phyloP scores from a whole-genome alignment of 2,329 filamentous ascomycete species.

The Ophiostoma australiae region DNA sequence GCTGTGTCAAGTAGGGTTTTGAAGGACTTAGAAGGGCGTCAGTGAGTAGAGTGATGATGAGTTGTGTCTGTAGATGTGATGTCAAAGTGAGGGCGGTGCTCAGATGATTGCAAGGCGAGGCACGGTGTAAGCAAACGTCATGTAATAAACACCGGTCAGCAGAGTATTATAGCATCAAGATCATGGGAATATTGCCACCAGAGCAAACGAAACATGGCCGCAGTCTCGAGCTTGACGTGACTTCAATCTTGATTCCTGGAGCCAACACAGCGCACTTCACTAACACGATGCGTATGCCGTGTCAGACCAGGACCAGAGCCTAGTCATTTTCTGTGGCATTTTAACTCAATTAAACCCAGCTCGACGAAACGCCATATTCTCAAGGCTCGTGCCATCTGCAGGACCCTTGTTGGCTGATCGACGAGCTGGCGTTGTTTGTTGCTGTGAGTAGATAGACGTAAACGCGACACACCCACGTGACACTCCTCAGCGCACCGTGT shows the following conservation, averaged over 20 bases:
- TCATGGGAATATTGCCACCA: not conserved
- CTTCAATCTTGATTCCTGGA: not conserved
- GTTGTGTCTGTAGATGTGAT: not conserved
- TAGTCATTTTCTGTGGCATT: not conserved
- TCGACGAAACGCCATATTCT: not conserved
- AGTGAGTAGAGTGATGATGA: not conserved
- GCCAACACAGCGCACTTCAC: not conserved
- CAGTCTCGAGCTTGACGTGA: not conserved
- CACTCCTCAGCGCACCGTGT: not conserved
- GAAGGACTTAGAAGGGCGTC: not conserved
- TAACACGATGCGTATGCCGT: not conserved
- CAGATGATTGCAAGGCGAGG: not conserved
- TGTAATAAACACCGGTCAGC: too few species aligned
- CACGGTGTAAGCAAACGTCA: not conserved
- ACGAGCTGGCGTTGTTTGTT: slow-evolving; percentile 9
- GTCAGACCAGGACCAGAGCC: not conserved
- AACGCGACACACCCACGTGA: not conserved
- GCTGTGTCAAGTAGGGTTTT: not conserved
- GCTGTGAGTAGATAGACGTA: not conserved
- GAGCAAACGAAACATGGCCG: not conserved
- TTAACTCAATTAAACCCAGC: not conserved
- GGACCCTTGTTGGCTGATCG: not conserved
- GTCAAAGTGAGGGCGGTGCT: not conserved
- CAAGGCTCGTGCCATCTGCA: not conserved
- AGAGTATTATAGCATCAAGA: not conserved